Evolutionary conservation across 202 grass and related monocot species (phyloP), one percentile per base, ranked within the genome.

Genomic region (Dendrocalamus latiflorus): DNA sequence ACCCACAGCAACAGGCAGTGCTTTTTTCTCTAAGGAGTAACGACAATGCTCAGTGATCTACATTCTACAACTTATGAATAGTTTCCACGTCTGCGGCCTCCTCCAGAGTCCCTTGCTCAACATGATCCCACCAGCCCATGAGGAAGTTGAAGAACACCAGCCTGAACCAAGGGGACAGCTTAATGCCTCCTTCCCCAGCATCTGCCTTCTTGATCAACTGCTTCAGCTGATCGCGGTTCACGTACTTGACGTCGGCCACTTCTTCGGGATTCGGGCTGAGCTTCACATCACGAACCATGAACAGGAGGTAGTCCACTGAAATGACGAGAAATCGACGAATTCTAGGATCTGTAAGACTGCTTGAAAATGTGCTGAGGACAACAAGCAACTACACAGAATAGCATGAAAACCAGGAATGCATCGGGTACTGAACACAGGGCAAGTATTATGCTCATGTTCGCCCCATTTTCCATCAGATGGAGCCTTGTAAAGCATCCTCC

Each of bases 381-480:
- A 11, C 13, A 37, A 43, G 15, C 1, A 21, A 49, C 4, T 30
- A 18, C 45, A 63, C 7, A 14, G 33, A 42, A 54, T 16, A 41
- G 33, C 30, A 69, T 21, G 68, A 15, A 62, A 78, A 49, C 60
- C 53, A n/a, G 25, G 65, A 76, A 66, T 64, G 30, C 6, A 41
- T 33, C 1, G 76, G 25, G 78, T 61, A 51, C 36, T 68, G 39
- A 7, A 73, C 12, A 70, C 17, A 83, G 14, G 14, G 11, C 18
- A 43, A 69, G 59, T 65, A 56, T 43, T 93, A 98, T 93, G 1
- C 74, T 98, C 96, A 34, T 98, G 93, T 64, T 95, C 96, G 12
- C 93, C 96, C 96, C 96, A 98, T 85, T 90, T 95, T 25, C 93
- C 96, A 84, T 98, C 96, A 30, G 91, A 95, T 30, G 93, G 91